Evolutionary conservation across 306 rosid genomes (phyloP), one percentile per base, ranked within the genome.

Genomic region (Vigna mungo): DNA sequence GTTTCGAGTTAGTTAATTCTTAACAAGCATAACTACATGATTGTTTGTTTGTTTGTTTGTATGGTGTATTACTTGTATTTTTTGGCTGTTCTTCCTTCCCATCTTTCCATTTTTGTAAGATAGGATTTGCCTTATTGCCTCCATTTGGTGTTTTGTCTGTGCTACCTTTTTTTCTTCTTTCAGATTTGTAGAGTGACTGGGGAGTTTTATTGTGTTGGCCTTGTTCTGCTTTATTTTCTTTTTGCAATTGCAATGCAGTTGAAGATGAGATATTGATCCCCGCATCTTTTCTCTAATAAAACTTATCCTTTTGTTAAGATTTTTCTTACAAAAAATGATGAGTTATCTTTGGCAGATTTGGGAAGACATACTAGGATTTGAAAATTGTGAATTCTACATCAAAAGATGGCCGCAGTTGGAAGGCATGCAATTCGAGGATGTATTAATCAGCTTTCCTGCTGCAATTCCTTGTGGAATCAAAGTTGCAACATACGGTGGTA

Each of bases 311-410:
- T 53, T 54, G 43, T 32, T 43, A 51, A 49, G 68, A 18, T 43
- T 59, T 66, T 10, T 8, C n/a, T 25, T 7, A 15, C 18, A n/a
- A 30, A 32, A 47, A 15, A 21, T 69, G 62, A 59, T 81, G 89
- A 78, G 58, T 21, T 55, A 65, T 47, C 51, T 76, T 37, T 88
- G 51, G 68, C 92, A 93, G 98, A 93, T 93, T 48, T 93, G 95
- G 98, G 98, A 93, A 86, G 96, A 93, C 79, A 91, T 93, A 74
- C 98, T 93, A 55, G 98, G 98, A 73, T 93, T 93, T 81, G 98
- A 91, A 85, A 89, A 93, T 83, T 91, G 96, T 84, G 97, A 93
- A 81, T 93, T 93, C 81, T 93, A 93, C 90, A 91, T 93, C 80
- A 91, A 89, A 87, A 86, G 93, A 84, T 93, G 98, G 98, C 93